These are phyloP conservation scores for Tieghemiomyces parasiticus DNA, from an alignment of 192 early-diverging fungal species.

Conservation along the genomic window DNA sequence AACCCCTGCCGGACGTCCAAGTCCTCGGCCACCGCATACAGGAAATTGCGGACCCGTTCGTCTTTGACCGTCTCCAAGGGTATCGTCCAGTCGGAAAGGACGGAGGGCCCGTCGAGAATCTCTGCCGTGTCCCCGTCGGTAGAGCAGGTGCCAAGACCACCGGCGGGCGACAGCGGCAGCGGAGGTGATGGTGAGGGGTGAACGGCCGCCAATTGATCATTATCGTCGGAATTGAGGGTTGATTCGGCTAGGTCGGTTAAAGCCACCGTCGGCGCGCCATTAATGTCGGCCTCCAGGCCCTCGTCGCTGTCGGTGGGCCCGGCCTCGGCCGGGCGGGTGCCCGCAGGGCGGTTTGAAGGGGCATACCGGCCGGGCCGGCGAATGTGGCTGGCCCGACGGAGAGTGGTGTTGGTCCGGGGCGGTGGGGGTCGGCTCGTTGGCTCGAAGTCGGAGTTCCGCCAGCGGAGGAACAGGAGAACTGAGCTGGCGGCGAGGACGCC, in stretches of 20 bases:
- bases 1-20: slow-evolving; percentile 47
- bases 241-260: background rate
- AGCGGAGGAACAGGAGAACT: too few relatives aligned
- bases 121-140: background rate
- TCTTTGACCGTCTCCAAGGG: slow-evolving; percentile 14
- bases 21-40: slow-evolving; percentile 78
- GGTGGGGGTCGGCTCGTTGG: background rate
- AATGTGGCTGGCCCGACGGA: background rate
- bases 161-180: background rate
- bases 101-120: background rate
- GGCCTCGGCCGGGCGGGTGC: too few relatives aligned
- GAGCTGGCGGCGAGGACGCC: too few relatives aligned
- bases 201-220: background rate
- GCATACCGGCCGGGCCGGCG: background rate
- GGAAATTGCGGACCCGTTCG: slow-evolving; percentile 41
- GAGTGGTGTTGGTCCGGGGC: too few relatives aligned
- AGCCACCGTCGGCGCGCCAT: background rate
- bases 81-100: background rate
- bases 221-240: background rate
- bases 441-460: background rate
- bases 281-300: background rate
- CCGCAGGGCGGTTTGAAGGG: background rate
- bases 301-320: background rate
- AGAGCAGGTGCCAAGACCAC: too few relatives aligned
- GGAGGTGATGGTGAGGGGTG: background rate